phyloP scores from a whole-genome alignment of 805 yeast genomes.

The Grigorovia yakushimaensis region DNA sequence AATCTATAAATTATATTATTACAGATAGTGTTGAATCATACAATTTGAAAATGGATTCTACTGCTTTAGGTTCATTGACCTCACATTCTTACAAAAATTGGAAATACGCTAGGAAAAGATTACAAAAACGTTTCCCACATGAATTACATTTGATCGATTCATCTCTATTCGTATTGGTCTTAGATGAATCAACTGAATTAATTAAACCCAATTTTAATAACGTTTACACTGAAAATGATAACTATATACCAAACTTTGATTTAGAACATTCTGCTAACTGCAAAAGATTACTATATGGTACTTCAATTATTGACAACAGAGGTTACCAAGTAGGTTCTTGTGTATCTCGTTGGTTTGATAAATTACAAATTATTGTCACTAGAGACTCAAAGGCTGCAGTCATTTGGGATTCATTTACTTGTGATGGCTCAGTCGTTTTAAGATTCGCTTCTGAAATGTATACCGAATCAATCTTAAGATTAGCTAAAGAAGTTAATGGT shows the following conservation, averaged over 20 bases:
- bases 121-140: constrained; percentile 33
- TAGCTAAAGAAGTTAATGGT: constrained; percentile 70
- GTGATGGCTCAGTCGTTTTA: constrained; percentile 86
- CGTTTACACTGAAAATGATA: constrained; percentile 2
- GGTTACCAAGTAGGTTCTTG: constrained; percentile 91
- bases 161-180: constrained; percentile 69
- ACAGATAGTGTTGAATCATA: constrained; percentile 55
- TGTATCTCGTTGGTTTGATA: constrained; percentile 90
- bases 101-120: constrained; percentile 57
- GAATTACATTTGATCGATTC: constrained; percentile 48
- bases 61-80: constrained; percentile 76
- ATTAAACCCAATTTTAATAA: not conserved
- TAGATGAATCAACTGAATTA: constrained; percentile 52
- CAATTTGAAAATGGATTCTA: constrained; percentile 44
- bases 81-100: constrained; percentile 79
- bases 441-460: constrained; percentile 83
- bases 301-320: constrained; percentile 51
- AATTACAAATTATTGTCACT: constrained; percentile 75
- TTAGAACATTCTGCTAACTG: constrained; percentile 16
- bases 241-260: constrained; percentile 3
- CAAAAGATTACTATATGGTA: constrained; percentile 76
- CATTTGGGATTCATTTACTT: constrained; percentile 84
- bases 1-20: constrained; percentile 56
- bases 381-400: constrained; percentile 82
- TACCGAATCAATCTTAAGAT: constrained; percentile 77